A percentile compares a stretch with the other conserved stretches of the same genome.
phyloP scores from a whole-genome alignment of 2,329 filamentous ascomycete species.

The Colletotrichum sp. region DNA sequence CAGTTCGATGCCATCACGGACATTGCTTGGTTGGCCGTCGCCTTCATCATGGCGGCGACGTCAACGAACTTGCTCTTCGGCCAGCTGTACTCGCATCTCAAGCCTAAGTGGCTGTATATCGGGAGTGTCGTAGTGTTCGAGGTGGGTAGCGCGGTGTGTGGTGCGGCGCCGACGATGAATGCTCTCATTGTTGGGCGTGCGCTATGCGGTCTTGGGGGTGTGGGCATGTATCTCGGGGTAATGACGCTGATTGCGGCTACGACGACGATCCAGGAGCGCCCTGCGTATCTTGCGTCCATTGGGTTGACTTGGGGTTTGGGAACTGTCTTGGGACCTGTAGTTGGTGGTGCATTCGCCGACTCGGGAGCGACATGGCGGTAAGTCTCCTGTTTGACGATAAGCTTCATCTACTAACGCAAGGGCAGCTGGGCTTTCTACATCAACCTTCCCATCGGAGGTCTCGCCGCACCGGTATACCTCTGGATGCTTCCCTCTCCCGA shows the following conservation, averaged over 20 bases:
- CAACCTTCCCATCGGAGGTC: slow-evolving; percentile 53
- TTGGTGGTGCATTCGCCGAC: slow-evolving; percentile 49
- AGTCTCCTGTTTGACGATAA: background rate
- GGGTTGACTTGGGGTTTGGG: slow-evolving; percentile 47
- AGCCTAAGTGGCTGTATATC: slow-evolving; percentile 36
- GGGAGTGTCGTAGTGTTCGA: slow-evolving; percentile 37
- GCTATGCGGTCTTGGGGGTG: slow-evolving; percentile 44
- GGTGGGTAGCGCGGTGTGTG: slow-evolving; percentile 42
- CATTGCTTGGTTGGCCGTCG: slow-evolving; percentile 41
- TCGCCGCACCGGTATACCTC: slow-evolving; percentile 32
- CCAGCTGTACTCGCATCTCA: slow-evolving; percentile 35
- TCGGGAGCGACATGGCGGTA: slow-evolving; percentile 41
- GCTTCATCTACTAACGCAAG: background rate
- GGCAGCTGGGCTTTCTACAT: slow-evolving; percentile 51
- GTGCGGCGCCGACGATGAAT: slow-evolving; percentile 43
- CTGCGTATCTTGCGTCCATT: slow-evolving; percentile 22
- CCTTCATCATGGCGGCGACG: slow-evolving; percentile 28
- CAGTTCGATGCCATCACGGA: slow-evolving; percentile 38
- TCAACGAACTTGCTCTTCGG: slow-evolving; percentile 8
- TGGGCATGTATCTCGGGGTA: slow-evolving; percentile 16
- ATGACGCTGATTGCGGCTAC: slow-evolving; percentile 9
- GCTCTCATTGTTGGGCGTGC: slow-evolving; percentile 49
- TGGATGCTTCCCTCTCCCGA: slow-evolving; percentile 30
- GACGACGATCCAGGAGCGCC: slow-evolving; percentile 14
- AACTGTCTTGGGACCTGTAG: slow-evolving; percentile 41